A percentile compares a stretch with the other conserved stretches of the same genome.
These are phyloP conservation scores for Ambrosiella xylebori DNA, from an alignment of 2,329 filamentous ascomycete genomes.

Conservation along the genomic window DNA sequence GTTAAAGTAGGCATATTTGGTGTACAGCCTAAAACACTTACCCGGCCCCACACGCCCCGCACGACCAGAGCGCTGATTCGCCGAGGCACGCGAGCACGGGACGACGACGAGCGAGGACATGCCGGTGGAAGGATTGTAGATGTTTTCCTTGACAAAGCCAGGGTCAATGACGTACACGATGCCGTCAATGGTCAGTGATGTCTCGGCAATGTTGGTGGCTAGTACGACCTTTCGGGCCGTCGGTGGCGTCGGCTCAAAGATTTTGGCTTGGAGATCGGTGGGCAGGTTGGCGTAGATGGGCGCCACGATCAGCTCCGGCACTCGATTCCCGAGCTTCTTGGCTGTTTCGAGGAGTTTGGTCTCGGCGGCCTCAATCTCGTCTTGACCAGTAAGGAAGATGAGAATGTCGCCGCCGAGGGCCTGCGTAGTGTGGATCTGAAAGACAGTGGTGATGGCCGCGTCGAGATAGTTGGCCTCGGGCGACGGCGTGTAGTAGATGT, in stretches of 20 bases:
- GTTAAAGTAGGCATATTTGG: constrained; percentile 84
- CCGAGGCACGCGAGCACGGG: constrained; percentile 78
- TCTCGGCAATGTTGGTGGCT: constrained; percentile 95
- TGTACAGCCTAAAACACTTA: constrained; percentile 87
- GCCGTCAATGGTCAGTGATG: constrained; percentile 84
- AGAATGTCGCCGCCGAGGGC: constrained; percentile 66
- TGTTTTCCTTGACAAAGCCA: constrained; percentile 88
- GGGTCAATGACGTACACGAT: constrained; percentile 94
- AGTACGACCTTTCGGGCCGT: constrained; percentile 79
- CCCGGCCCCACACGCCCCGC: constrained; percentile 84
- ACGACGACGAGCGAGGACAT: constrained; percentile 87
- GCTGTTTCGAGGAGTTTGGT: constrained; percentile 72
- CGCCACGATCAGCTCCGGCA: constrained; percentile 74
- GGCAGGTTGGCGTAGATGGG: constrained; percentile 92
- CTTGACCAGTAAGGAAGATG: constrained; percentile 87
- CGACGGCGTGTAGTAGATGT: constrained; percentile 76
- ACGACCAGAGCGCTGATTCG: constrained; percentile 82
- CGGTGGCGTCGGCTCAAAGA: constrained; percentile 82
- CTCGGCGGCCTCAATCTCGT: constrained; percentile 84
- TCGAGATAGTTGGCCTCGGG: constrained; percentile 90
- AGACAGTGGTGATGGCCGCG: constrained; percentile 80
- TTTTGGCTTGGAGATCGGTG: constrained; percentile 76
- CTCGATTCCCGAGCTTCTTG: constrained; percentile 66
- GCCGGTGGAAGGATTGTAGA: constrained; percentile 77
- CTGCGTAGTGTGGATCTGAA: constrained; percentile 85